Conservation (phyloP, 1,284 basidiomycete genomes). For the Fistulinella cinereoalba region DNA sequence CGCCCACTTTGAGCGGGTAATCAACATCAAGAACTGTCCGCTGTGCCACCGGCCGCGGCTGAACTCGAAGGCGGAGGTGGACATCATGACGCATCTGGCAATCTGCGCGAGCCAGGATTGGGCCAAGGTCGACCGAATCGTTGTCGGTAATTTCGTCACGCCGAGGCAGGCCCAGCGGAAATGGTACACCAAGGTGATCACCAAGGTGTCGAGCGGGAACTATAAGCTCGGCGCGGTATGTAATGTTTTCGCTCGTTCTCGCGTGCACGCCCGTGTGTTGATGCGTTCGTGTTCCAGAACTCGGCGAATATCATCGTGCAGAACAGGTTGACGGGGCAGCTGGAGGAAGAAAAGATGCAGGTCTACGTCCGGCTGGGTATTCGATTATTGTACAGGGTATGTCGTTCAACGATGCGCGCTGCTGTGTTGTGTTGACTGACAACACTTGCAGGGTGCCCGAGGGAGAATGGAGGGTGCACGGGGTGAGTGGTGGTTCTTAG, state of each 20-base stretch:
- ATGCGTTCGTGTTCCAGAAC: slow-evolving; percentile 69
- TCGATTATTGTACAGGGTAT: slow-evolving; percentile 83
- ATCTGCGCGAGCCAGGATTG: slow-evolving; percentile 94
- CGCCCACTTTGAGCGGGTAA: slow-evolving; percentile 79
- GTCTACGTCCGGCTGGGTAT: slow-evolving; percentile 94
- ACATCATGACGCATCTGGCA: slow-evolving; percentile 91
- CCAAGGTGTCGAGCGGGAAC: slow-evolving; percentile 80
- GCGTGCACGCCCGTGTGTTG: neutral
- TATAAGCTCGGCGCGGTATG: slow-evolving; percentile 88
- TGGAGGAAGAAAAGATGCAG: slow-evolving; percentile 98
- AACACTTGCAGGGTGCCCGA: slow-evolving; percentile 61
- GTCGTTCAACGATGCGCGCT: no score
- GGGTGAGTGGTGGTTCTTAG: slow-evolving; percentile 52
- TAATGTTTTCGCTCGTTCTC: neutral
- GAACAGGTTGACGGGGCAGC: slow-evolving; percentile 84
- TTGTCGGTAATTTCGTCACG: slow-evolving; percentile 95
- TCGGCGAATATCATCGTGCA: slow-evolving; percentile 97
- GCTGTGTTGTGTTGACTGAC: no score
- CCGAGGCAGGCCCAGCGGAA: slow-evolving; percentile 95
- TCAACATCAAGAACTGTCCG: slow-evolving; percentile 93
- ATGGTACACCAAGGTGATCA: slow-evolving; percentile 89
- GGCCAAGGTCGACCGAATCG: slow-evolving; percentile 83
- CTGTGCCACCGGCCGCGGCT: slow-evolving; percentile 88
- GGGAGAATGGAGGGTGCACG: slow-evolving; percentile 88
- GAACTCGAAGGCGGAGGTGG: slow-evolving; percentile 84